Percentiles rank a stretch among this genome's conserved stretches.
phyloP scores from a whole-genome alignment of 306 rosid genomes.

The Pyrus communis region DNA sequence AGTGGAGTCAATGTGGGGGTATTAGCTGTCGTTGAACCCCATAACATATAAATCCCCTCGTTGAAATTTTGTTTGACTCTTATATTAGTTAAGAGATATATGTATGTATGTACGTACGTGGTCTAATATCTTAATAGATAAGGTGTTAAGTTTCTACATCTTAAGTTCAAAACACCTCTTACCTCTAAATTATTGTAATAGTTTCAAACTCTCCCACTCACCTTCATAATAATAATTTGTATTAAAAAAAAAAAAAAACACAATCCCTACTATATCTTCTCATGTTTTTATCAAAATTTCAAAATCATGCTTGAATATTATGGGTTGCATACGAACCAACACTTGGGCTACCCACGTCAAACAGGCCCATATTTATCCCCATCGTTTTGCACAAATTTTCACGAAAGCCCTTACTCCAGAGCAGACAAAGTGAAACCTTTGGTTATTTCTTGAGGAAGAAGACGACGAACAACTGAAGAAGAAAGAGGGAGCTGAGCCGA shows the following conservation, averaged over 20 bases:
- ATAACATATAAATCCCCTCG: too few relatives aligned
- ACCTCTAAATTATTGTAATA: too few relatives aligned
- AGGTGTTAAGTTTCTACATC: too few relatives aligned
- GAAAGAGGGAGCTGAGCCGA: neutral
- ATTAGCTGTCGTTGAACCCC: too few relatives aligned
- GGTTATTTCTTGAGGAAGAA: neutral
- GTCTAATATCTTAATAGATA: rapidly evolving
- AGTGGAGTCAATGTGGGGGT: too few relatives aligned
- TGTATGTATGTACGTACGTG: too few relatives aligned
- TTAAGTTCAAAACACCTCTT: rapidly evolving
- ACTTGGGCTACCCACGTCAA: neutral
- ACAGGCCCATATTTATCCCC: neutral
- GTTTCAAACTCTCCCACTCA: rapidly evolving
- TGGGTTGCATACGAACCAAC: neutral
- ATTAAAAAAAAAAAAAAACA: too few relatives aligned
- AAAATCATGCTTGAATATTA: neutral
- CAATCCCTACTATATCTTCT: too few relatives aligned
- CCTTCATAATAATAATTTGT: too few relatives aligned
- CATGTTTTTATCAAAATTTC: too few relatives aligned
- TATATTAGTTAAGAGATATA: too few relatives aligned
- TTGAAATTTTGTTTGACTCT: too few relatives aligned
- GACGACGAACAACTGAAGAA: neutral
- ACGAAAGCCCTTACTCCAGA: neutral
- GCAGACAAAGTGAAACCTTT: neutral
- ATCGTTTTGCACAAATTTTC: neutral